Percentiles rank a stretch among this genome's conserved stretches.
phyloP scores from a whole-genome alignment of 1,284 basidiomycete genomes.

The Cutaneotrichosporon spelunceum region DNA sequence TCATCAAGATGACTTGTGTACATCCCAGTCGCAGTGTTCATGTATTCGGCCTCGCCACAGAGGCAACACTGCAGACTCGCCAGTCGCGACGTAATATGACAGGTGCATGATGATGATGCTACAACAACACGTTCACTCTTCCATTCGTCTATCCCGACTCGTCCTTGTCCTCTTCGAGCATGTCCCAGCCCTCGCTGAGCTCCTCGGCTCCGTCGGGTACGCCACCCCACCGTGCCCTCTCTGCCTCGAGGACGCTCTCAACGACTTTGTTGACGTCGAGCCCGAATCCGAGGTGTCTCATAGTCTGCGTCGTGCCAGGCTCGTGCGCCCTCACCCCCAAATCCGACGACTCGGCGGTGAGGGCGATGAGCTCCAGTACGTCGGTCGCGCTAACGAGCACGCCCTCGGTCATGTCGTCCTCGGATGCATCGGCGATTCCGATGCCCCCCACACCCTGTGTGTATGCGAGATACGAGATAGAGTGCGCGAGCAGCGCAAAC shows the following conservation, averaged over 20 bases:
- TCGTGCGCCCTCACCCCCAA: constrained; percentile 40
- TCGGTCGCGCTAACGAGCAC: constrained; percentile 31
- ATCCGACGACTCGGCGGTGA: constrained; percentile 27
- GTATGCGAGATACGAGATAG: constrained; percentile 45
- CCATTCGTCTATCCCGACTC: background rate
- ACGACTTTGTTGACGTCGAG: constrained; percentile 45
- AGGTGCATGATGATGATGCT: constrained; percentile 6
- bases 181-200: constrained; percentile 41
- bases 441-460: constrained; percentile 43
- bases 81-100: too few species aligned
- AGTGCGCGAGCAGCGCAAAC: constrained; percentile 41
- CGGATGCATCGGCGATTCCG: constrained; percentile 23
- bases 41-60: too few species aligned
- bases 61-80: too few species aligned
- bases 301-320: constrained; percentile 29
- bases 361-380: constrained; percentile 34
- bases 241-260: constrained; percentile 28
- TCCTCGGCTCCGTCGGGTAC: constrained; percentile 21
- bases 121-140: background rate
- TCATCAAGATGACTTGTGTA: too few species aligned
- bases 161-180: constrained; percentile 28
- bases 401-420: constrained; percentile 23
- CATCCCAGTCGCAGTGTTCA: too few species aligned
- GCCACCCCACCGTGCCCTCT: constrained; percentile 28
- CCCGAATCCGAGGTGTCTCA: constrained; percentile 39